Evolutionary conservation across 202 grass and related monocot species (phyloP).

Genomic region (Carex sylvatica): DNA sequence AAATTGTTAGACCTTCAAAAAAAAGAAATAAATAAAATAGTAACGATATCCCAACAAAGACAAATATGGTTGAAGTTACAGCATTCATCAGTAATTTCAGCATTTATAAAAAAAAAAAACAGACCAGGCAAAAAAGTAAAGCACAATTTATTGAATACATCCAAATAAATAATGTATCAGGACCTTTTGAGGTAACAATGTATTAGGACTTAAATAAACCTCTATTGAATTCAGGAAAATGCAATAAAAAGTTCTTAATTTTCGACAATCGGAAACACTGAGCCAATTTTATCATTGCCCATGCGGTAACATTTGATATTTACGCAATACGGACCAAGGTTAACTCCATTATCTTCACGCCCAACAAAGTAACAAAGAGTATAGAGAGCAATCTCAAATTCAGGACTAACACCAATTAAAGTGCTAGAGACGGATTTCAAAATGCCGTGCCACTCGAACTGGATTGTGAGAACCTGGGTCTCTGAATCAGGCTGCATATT

Average conservation of each 20-base stretch:
- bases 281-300: slow-evolving; percentile 75
- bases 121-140: not conserved
- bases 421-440: slow-evolving; percentile 91
- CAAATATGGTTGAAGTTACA: not conserved
- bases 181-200: too few relatives aligned
- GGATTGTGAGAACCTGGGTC: slow-evolving; percentile 80
- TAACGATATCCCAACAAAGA: not conserved
- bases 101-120: not conserved
- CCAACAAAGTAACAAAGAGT: slow-evolving; percentile 80
- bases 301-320: slow-evolving; percentile 86
- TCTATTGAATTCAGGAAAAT: not conserved
- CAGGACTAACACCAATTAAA: slow-evolving; percentile 81
- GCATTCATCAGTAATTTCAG: too few relatives aligned
- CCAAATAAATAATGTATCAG: not conserved
- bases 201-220: not conserved
- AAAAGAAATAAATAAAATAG: not conserved
- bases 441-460: slow-evolving; percentile 87
- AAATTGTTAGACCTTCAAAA: not conserved
- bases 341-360: slow-evolving; percentile 63
- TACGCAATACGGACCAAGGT: slow-evolving; percentile 68
- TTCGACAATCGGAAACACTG: slow-evolving; percentile 74
- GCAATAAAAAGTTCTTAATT: slow-evolving; percentile 34
- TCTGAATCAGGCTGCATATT: slow-evolving; percentile 75
- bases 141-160: not conserved
- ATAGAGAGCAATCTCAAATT: slow-evolving; percentile 89